phyloP scores from a whole-genome alignment of 2,329 filamentous ascomycete genomes.

The Alternaria arborescens region DNA sequence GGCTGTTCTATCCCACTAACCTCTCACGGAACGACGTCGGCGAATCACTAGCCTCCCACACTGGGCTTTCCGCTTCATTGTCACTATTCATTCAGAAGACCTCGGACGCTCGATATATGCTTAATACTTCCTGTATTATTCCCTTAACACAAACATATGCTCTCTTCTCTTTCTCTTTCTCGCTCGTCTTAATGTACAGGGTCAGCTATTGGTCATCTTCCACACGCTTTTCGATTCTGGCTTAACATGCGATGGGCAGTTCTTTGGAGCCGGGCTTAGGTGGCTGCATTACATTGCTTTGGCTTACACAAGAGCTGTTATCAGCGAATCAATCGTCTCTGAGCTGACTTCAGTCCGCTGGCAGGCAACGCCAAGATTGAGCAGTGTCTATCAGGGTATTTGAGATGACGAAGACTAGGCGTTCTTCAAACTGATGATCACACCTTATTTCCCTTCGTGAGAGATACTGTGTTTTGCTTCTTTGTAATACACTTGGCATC shows the following conservation, averaged over 20 bases:
- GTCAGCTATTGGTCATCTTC: background rate
- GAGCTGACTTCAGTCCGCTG: too few species aligned
- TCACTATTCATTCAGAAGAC: background rate
- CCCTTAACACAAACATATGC: background rate
- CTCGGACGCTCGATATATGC: background rate
- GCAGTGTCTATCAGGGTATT: too few species aligned
- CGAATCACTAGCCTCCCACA: background rate
- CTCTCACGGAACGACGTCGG: background rate
- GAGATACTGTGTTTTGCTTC: background rate
- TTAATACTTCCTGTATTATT: background rate
- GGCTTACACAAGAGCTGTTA: too few species aligned
- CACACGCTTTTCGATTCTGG: background rate
- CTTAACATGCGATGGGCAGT: background rate
- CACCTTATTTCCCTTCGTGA: background rate
- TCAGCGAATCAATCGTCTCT: too few species aligned
- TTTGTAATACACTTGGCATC: background rate
- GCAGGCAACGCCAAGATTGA: too few species aligned
- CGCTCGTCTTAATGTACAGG: background rate
- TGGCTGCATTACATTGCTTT: too few species aligned
- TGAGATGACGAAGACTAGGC: background rate
- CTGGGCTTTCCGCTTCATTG: background rate
- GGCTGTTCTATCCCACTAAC: background rate
- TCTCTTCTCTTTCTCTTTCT: background rate
- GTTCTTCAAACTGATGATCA: background rate
- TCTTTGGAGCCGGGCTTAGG: too few species aligned